phyloP scores from a whole-genome alignment of 1,284 basidiomycete species.

The Melampsora larici-populina region DNA sequence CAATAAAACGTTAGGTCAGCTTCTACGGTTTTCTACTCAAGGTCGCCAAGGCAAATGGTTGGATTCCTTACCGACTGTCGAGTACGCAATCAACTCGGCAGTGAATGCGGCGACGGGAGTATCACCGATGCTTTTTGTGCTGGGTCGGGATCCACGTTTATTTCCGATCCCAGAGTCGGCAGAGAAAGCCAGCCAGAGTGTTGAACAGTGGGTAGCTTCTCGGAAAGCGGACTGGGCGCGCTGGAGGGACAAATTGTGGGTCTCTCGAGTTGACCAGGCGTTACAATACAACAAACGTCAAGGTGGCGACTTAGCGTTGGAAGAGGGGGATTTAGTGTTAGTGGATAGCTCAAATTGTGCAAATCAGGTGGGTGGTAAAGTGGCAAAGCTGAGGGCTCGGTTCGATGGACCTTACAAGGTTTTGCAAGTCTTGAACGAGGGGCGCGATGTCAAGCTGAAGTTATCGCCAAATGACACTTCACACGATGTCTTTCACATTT shows the following conservation, averaged over 20 bases:
- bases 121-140: not conserved
- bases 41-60: not conserved
- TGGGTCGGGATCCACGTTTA: not conserved
- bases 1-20: conserved; percentile 6
- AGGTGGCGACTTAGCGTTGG: too few species aligned
- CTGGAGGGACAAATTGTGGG: not conserved
- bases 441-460: too few species aligned
- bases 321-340: too few species aligned
- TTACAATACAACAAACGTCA: not conserved
- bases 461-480: too few species aligned
- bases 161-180: not conserved
- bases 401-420: too few species aligned
- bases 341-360: too few species aligned
- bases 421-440: too few species aligned
- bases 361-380: too few species aligned
- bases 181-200: too few species aligned
- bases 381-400: too few species aligned
- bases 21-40: not conserved
- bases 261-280: not conserved
- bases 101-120: not conserved
- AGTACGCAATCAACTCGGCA: too few species aligned
- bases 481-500: too few species aligned
- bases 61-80: not conserved
- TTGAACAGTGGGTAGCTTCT: not conserved
- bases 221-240: not conserved